Evolutionary conservation across 371 early-diverging fungal genomes (phyloP).

Genomic region (Nosema bombycis): DNA sequence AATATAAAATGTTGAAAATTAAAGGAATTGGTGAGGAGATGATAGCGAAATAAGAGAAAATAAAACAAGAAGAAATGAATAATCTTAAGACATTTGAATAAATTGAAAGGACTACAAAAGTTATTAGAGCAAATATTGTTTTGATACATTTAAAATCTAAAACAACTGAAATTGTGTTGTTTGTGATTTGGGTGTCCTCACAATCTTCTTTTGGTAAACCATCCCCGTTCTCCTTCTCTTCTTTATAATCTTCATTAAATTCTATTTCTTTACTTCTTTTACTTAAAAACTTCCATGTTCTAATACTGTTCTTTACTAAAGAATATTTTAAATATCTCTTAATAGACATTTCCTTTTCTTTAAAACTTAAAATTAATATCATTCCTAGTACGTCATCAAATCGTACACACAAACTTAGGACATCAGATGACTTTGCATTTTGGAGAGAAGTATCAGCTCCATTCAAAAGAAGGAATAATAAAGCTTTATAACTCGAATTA

Average conservation of each 20-base stretch:
- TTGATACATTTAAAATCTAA: neutral
- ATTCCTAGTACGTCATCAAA: slow-evolving; percentile 35
- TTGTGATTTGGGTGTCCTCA: neutral
- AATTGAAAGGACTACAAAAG: neutral
- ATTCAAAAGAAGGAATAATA: slow-evolving; percentile 29
- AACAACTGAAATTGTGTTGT: neutral
- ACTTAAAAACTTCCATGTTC: too few species aligned
- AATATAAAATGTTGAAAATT: neutral
- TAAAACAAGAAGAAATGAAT: neutral
- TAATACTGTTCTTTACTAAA: neutral
- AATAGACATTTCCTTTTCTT: neutral
- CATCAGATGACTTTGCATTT: slow-evolving; percentile 17
- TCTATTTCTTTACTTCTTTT: too few species aligned
- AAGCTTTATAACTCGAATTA: slow-evolving; percentile 37
- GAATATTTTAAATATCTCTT: slow-evolving; percentile 21
- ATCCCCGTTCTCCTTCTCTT: too few species aligned
- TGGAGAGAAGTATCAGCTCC: slow-evolving; percentile 22
- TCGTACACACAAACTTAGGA: slow-evolving; percentile 21
- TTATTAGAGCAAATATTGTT: neutral
- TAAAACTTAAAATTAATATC: slow-evolving; percentile 11
- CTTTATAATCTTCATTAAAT: too few species aligned
- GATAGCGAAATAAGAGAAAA: neutral
- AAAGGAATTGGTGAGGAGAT: neutral
- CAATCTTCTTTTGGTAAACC: too few species aligned
- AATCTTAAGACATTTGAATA: neutral